Conservation (phyloP, 768 basidiomycete genomes). For the Crucibulum laeve region DNA sequence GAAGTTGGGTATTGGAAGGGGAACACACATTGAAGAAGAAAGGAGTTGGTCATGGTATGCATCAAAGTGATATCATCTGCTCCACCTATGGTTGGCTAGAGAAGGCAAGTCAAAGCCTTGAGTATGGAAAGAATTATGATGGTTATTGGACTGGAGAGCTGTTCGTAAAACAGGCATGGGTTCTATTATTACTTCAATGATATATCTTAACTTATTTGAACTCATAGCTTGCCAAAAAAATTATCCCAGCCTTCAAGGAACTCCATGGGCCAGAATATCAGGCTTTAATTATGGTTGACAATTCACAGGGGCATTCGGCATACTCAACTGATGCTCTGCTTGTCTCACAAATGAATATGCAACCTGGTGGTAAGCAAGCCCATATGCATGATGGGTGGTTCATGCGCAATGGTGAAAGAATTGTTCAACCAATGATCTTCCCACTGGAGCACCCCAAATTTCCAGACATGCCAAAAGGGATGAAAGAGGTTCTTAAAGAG, state of each 20-base stretch:
- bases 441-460: constrained; percentile 18
- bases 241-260: constrained; percentile 1
- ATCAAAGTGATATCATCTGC: constrained; percentile 31
- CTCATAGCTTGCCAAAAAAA: background rate
- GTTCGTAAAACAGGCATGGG: constrained; percentile 12
- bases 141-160: constrained; percentile 31
- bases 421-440: constrained; percentile 24
- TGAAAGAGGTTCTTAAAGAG: constrained; percentile 8
- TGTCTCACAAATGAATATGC: constrained; percentile 19
- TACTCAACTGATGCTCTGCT: constrained; percentile 23
- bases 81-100: constrained; percentile 23
- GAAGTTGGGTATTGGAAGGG: constrained; percentile 28
- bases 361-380: constrained; percentile 12
- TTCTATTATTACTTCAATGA: constrained; percentile 1
- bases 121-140: constrained; percentile 41
- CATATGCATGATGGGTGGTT: constrained; percentile 16
- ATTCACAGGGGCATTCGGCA: constrained; percentile 24
- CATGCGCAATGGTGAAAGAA: constrained; percentile 11
- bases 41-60: constrained; percentile 29
- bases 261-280: constrained; percentile 13
- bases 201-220: background rate
- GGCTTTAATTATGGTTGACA: constrained; percentile 22
- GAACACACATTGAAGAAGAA: constrained; percentile 32
- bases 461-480: constrained; percentile 12
- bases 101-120: constrained; percentile 25